Percentiles rank a stretch among this genome's conserved stretches.
Conservation (phyloP, 257 asterid species). For the Echium plantagineum region DNA sequence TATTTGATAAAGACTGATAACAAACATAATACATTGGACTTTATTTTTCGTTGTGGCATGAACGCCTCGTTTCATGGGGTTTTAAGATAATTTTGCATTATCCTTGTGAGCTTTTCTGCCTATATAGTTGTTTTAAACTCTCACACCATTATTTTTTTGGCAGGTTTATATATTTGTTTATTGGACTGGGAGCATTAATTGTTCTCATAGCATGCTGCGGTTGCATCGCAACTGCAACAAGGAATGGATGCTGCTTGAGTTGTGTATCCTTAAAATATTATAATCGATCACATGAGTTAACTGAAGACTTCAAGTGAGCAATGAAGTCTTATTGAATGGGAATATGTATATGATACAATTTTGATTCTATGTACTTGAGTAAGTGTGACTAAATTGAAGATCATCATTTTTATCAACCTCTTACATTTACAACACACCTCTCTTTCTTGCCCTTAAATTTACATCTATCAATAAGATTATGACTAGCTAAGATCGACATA, state of each 20-base stretch:
- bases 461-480: too few species aligned
- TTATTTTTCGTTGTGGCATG: too few species aligned
- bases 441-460: too few species aligned
- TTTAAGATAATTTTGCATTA: neutral
- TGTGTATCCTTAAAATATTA: constrained; percentile 61
- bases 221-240: constrained; percentile 62
- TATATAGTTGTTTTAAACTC: neutral
- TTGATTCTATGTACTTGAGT: neutral
- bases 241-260: constrained; percentile 86
- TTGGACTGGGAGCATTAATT: constrained; percentile 61
- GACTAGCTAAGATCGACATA: too few species aligned
- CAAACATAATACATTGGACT: too few species aligned
- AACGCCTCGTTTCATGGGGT: too few species aligned
- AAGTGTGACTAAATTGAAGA: too few species aligned
- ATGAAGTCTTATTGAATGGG: neutral
- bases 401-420: too few species aligned
- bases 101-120: neutral
- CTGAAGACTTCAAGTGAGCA: neutral
- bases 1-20: too few species aligned
- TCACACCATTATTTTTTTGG: constrained; percentile 13
- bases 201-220: constrained; percentile 76
- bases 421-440: too few species aligned
- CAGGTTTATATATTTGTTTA: constrained; percentile 94
- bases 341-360: too few species aligned
- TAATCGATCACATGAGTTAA: neutral